Evolutionary conservation across 202 grass and related monocot genomes (phyloP).

Genomic region (Miscanthus sacchariflorus): DNA sequence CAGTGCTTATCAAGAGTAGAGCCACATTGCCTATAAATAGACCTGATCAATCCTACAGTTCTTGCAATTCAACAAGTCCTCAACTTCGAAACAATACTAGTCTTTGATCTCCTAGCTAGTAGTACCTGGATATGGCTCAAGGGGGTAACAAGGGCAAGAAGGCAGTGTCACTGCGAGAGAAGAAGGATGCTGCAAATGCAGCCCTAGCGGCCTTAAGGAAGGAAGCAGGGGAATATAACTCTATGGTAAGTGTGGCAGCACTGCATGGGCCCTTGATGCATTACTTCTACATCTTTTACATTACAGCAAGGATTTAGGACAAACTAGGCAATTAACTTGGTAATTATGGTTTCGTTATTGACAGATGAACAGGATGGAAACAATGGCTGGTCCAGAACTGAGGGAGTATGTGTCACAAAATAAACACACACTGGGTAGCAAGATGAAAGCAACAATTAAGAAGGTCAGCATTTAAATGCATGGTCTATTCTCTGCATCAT

Average conservation of each 20-base stretch:
- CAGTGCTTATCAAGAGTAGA: neutral
- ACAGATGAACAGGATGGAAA: conserved; percentile 17
- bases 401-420: neutral
- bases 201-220: neutral
- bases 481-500: neutral
- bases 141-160: neutral
- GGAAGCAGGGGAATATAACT: conserved; percentile 7
- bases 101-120: neutral
- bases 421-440: neutral
- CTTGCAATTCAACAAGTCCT: neutral
- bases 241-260: conserved; percentile 25
- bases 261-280: neutral
- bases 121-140: conserved; percentile 12
- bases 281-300: neutral
- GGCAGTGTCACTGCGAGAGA: neutral
- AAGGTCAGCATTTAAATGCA: neutral
- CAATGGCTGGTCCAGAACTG: neutral
- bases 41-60: neutral
- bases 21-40: conserved; percentile 26
- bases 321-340: neutral
- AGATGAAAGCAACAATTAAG: neutral
- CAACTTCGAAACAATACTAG: neutral
- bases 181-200: neutral
- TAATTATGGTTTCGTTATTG: neutral
- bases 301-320: neutral